These are phyloP conservation scores for Cryptosporidium baileyi DNA, from an alignment of 169 alveolate genomes.

Conservation along the genomic window DNA sequence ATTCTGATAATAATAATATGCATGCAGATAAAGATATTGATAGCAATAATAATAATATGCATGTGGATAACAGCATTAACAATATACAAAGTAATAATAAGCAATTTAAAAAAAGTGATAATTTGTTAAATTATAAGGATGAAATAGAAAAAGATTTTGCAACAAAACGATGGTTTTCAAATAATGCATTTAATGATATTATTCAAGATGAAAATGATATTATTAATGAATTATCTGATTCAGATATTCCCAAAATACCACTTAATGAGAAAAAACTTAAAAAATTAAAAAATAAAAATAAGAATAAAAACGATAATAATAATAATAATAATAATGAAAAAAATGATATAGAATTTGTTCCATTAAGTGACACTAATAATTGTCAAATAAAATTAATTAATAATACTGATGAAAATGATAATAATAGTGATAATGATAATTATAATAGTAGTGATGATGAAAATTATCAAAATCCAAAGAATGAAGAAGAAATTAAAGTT, in stretches of 20 bases:
- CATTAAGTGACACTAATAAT: not conserved
- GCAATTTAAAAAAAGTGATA: too few species aligned
- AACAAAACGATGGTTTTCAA: slow-evolving; percentile 59
- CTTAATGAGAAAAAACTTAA: slow-evolving; percentile 67
- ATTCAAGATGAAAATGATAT: not conserved
- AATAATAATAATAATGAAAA: slow-evolving; percentile 3
- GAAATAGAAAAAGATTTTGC: slow-evolving; percentile 33
- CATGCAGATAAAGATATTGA: too few species aligned
- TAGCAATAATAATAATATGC: too few species aligned
- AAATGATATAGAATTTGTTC: slow-evolving; percentile 71
- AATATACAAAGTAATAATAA: too few species aligned
- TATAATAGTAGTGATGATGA: slow-evolving; percentile 70
- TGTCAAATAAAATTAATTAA: not conserved
- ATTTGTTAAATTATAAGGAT: too few species aligned
- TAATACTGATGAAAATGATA: not conserved
- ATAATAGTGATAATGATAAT: slow-evolving; percentile 5
- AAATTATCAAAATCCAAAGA: slow-evolving; percentile 62
- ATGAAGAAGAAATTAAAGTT: slow-evolving; percentile 75
- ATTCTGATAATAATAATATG: too few species aligned
- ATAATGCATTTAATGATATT: slow-evolving; percentile 54
- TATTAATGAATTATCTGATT: slow-evolving; percentile 54
- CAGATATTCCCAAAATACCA: slow-evolving; percentile 68
- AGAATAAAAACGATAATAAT: slow-evolving; percentile 22
- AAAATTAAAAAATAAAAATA: slow-evolving; percentile 44
- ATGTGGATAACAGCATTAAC: too few species aligned